Base-by-base conservation (phyloP, 2,329 filamentous ascomycete species). In the Dryadomyces quercus-mongolicae region DNA sequence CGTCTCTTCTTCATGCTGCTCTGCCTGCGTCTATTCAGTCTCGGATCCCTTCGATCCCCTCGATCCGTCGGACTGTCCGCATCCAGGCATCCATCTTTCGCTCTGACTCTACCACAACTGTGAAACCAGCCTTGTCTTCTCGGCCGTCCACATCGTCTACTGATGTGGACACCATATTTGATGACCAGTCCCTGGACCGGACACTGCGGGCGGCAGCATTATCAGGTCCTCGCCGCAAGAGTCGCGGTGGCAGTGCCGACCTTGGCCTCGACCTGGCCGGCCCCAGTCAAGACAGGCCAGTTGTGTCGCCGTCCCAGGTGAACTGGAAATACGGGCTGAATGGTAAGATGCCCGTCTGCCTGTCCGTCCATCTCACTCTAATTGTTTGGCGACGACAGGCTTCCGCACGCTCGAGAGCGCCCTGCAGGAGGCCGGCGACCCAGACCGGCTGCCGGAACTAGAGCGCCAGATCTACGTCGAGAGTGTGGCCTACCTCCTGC, bases 401-500 rank as follows among this genome's bases (percentile, higher is more conserved):
- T 49, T 57, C 10, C 59, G 58, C 9, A 54, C 53, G 5, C 54
- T 60, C 9, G 56, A 59, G 48, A 57, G 47, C 13, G 59, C 59
- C 4, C 20, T 56, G 18, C 54, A 53, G 13, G 58, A 59, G 48
- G 58, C 59, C n/a, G 49, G 50, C 49, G 55, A 60, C 20, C 57
- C 56, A n/a, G 56, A 58, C 45, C 58, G 59, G 15, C 50, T 59
- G 5, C 58, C 58, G n/a, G 62, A 65, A n/a, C 74, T 81, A 60
- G 76, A 78, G 51, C 74, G 83, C 25, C 78, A 80, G 58, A 72
- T 84, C 10, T 86, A 85, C 64, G 67, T 86, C 50, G 79, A 85
- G 60, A 76, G 80, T 55, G 66, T 84, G 4, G 75, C 77, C 2
- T 85, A 85, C 63, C 70, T 86, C 22, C 71, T 86, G n/a, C 75